Evolutionary conservation across 768 basidiomycete genomes (phyloP).

Genomic region (Tremella yokohamensis): DNA sequence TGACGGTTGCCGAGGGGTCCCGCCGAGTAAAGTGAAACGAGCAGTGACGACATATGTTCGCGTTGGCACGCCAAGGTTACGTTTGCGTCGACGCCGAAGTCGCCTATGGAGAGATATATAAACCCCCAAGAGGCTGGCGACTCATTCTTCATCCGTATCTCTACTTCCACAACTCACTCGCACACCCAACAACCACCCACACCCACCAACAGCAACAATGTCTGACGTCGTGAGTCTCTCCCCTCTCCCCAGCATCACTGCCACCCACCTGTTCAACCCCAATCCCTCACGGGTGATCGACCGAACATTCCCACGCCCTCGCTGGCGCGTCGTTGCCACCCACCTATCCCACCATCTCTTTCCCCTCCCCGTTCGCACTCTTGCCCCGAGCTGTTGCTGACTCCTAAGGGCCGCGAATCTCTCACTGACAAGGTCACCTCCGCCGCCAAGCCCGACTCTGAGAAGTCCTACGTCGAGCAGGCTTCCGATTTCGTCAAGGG

Average conservation of each 20-base stretch:
- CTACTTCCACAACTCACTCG: neutral
- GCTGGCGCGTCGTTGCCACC: constrained; percentile 1
- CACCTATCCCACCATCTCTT: neutral
- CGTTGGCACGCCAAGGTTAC: too few species aligned
- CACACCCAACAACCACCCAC: constrained; percentile 8
- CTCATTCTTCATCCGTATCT: neutral
- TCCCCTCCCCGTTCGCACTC: neutral
- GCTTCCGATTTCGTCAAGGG: constrained; percentile 33
- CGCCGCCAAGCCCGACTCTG: constrained; percentile 43
- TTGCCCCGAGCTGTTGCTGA: constrained; percentile 6
- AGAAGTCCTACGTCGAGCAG: constrained; percentile 40
- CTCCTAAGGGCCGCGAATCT: constrained; percentile 31
- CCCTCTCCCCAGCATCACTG: neutral
- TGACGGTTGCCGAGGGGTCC: too few species aligned
- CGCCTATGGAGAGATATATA: constrained; percentile 7
- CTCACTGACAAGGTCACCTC: constrained; percentile 37
- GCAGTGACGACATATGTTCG: too few species aligned
- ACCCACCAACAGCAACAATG: constrained; percentile 28
- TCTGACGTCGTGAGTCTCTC: constrained; percentile 29
- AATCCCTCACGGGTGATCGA: neutral
- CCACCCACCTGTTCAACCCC: neutral
- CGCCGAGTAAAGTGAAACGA: too few species aligned
- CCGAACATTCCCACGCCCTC: neutral
- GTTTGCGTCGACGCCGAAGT: too few species aligned
- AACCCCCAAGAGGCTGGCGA: neutral